Evolutionary conservation across 2,329 filamentous ascomycete genomes (phyloP), one percentile per base, ranked within the genome.

Genomic region (Bisporella sp.): DNA sequence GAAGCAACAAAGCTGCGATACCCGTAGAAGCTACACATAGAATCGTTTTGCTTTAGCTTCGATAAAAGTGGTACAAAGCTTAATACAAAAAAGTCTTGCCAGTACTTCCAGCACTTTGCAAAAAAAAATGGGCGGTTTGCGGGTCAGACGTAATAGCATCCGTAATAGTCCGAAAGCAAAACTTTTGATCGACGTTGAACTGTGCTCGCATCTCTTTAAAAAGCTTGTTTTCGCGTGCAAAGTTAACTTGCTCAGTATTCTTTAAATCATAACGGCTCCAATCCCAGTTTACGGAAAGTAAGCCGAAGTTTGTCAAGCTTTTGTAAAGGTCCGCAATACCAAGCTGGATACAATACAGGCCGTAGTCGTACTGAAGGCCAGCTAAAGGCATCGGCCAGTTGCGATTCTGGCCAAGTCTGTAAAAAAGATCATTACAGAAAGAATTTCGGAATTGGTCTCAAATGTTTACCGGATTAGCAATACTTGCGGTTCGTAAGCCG

Each of bases 21-120:
- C 49, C 37, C 28, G 35, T 48, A 44, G 32, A 52, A 13, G 39
- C 46, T 29, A 47, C 33, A 13, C 35, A 51, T 5, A 51, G 33
- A 7, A 51, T 29, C 4, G 11, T 42, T 39, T 51, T 51, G 2
- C 49, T 37, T 33, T 42, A 9, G 32, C 12, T 39, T 29, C n/a
- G 8, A 40, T 31, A 51, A 37, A 41, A 44, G 31, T 51, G 32
- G 33, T 33, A 51, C 6, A 51, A 28, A 5, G 49, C 43, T 30
- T 47, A 42, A 43, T 51, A 51, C 7, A 51, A 37, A 31, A 51
- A 51, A 12, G 49, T 51, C 37, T 51, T 51, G 35, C 44, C 29
- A 42, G 45, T 51, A 6, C 44, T n/a, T 11, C 49, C 30, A 21
- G 44, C 35, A 2, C 44, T 13, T 21, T 51, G 37, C 13, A 47